Evolutionary conservation across 208 protist species (phyloP), one percentile per base, ranked within the genome.

Genomic region (Leishmania tarentolae): DNA sequence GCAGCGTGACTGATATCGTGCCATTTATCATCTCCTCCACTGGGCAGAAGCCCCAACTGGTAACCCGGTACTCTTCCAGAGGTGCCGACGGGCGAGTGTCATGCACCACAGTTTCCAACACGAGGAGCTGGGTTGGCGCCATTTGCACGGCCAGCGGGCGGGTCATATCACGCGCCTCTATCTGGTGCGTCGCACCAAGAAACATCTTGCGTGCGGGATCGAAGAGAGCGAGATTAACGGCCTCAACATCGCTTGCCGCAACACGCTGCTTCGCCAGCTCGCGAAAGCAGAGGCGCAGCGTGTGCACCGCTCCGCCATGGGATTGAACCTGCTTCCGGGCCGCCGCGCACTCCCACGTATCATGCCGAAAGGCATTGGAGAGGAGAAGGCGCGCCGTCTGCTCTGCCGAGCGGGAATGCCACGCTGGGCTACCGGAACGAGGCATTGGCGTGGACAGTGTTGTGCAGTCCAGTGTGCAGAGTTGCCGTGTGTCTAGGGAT

Each of bases 351-450:
- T 97, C 94, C 88, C 88, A 96, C 35, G 94, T 96, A 79, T 97
- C 94, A 80, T 97, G 90, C 57, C 94, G 88, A 42, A 96, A 94
- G 50, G 93, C 94, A 78, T 90, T 96, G 44, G 93, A 95, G 19
- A 97, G 87, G 24, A 97, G 88, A 53, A 95, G 85, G 7, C 94
- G 92, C 19, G 92, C 92, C 40, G 89, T 93, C 80, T 97, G 93
- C 88, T 96, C 90, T 68, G 94, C 94, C 2, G 92, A 96, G 69
- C 93, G 92, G 50, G 88, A 86, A 35, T 84, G 78, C 5, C 44
- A 78, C 37, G 83, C 80, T 3, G 79, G 46, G 31, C 46, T 56
- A 63, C n/a, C 61, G 13, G 81, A 76, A 0, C 65, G 81, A 44
- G 79, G 80, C 85, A 79, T 68, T 28, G 0, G 11, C 31, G 44